Percentiles rank a stretch among this genome's conserved stretches.
Conservation (phyloP, 352 stramenopile species). For the Globisporangium echinulatum region DNA sequence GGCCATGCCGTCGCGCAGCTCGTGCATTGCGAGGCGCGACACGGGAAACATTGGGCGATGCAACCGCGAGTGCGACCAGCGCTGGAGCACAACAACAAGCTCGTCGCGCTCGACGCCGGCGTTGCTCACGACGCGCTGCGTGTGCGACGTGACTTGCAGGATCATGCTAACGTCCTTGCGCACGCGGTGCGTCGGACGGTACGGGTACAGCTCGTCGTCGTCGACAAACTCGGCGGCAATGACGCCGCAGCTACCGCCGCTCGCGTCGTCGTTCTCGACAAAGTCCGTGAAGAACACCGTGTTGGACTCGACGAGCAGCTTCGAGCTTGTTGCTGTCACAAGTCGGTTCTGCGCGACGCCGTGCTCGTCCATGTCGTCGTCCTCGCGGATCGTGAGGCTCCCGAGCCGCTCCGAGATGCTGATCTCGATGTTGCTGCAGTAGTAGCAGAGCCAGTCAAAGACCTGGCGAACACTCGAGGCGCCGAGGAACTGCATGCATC, state of each 20-base stretch:
- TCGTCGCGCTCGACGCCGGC: constrained; percentile 14
- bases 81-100: constrained; percentile 33
- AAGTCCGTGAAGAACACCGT: constrained; percentile 33
- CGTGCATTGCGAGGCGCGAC: not conserved
- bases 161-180: constrained; percentile 34
- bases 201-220: constrained; percentile 37
- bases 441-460: constrained; percentile 30
- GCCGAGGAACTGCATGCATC: constrained; percentile 40
- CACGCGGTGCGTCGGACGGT: constrained; percentile 30
- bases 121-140: constrained; percentile 9
- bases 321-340: constrained; percentile 15
- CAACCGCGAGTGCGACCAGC: constrained; percentile 36
- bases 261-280: constrained; percentile 17
- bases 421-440: constrained; percentile 41
- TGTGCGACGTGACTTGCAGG: constrained; percentile 18
- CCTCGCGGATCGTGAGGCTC: constrained; percentile 38
- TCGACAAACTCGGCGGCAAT: constrained; percentile 34
- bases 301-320: constrained; percentile 28
- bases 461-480: constrained; percentile 20
- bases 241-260: constrained; percentile 27
- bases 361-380: constrained; percentile 26
- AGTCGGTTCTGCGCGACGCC: constrained; percentile 28
- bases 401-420: constrained; percentile 35
- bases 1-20: constrained; percentile 4
- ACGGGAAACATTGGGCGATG: constrained; percentile 23